Base-by-base conservation (phyloP, 1,139 yeast genomes). In the Scheffersomyces cryptocercus region DNA sequence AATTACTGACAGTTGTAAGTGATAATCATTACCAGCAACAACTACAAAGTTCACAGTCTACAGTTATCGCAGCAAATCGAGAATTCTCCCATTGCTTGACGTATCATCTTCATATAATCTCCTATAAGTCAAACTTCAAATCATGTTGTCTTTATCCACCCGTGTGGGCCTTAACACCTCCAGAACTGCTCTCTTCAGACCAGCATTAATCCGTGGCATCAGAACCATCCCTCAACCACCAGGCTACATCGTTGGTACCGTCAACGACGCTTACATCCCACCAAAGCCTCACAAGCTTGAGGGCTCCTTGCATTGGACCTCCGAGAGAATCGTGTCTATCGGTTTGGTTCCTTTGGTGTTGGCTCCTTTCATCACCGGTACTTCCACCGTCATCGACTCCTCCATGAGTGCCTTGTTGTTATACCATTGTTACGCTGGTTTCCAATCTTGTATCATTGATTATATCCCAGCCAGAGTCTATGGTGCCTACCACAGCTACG, bases 361-460 rank as follows among this genome's bases (percentile, higher is more conserved):
- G 24, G 68, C 81, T 28, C 89, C 91, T 20, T 76, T 85, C 56
- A 69, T 82, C 40, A 70, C 84, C 10, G 85, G 88, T 28, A 56
- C 68, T 8, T 68, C 85, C 56, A 59, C 82, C 47, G 63, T 67
- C 6, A 56, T 81, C 10, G 95, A 86, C 63, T 70, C 88, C 10
- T 52, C 79, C 3, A 70, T 85, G 56, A 73, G 84, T 15, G 67
- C 81, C 14, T 65, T 81, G 20, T 60, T 84, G 47, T 68, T 85
- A 54, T 76, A 80, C 51, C 93, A 86, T 64, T 73, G 83, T 47
- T 82, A 77, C 62, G 79, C 83, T 53, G 95, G 93, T 29, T 79
- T 85, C 70, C 84, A 84, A 64, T 72, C 88, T 38, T 86, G 95
- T 74, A 85, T 87, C 54, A 81, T 81, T 46, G 95, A 87, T 66